Base-by-base conservation (phyloP, 2,329 filamentous ascomycete species). In the Colletotrichum sp. region DNA sequence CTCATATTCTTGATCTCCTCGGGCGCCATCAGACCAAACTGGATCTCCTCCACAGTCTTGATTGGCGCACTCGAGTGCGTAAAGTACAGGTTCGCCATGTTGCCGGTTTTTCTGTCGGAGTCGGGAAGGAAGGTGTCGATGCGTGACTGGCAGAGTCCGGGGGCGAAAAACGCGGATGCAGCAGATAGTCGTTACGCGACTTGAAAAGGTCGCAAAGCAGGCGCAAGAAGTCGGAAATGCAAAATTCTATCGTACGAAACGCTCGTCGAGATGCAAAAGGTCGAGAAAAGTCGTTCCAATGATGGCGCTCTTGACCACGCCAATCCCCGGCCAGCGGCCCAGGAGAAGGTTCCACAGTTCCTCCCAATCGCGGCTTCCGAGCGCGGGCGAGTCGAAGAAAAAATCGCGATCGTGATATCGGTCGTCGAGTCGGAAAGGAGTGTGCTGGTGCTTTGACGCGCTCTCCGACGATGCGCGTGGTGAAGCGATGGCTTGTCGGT, bases 1-100 rank as follows among this genome's bases (percentile, higher is more conserved):
- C 96, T 98, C 95, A 98, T 97, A 82, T 94, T 96, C 90, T 99
- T 98, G 87, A 98, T 98, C 89, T 99, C 97, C 85, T 99, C 97
- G 30, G 97, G 97, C 43, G 97, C 98, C 86, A 99, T 92, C 84
- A 99, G 92, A 83, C 97, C 97, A 84, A 99, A 99, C 90, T 99
- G 97, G 81, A 99, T 98, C 90, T 99, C 97, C 90, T 98, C 94
- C 82, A 99, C 96, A 79, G 94, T 98, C 90, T 97, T 96, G 91
- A 98, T 91, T 86, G 96, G 96, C 92, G 95, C 96, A 91, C 94
- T 96, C 85, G 95, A 98, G 87, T 96, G 95, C 83, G 94, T 90
- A 83, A 98, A 98, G 84, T 93, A 93, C 80, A 96, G 93, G 87
- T 97, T 98, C 88, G 96, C 92, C 97, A 99, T 98, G 83, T 82